Evolutionary conservation across 2,329 filamentous ascomycete species (phyloP).

Genomic region (Calonectria hongkongensis): DNA sequence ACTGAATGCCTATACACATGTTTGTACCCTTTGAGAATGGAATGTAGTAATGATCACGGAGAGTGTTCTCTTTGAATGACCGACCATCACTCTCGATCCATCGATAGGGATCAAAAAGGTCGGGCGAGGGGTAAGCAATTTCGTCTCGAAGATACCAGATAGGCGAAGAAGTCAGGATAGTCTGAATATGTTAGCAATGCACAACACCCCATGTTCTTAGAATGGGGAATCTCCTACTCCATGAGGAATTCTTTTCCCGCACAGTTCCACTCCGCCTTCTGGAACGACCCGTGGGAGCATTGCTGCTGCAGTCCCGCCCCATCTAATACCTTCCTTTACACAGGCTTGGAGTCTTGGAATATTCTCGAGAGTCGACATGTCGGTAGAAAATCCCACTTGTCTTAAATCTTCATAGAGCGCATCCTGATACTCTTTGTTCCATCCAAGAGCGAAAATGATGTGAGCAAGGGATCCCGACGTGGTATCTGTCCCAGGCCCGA

Average conservation of each 20-base stretch:
- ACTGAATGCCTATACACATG: conserved; percentile 55
- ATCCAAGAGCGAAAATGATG: conserved; percentile 55
- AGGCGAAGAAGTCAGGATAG: conserved; percentile 54
- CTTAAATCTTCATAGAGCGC: conserved; percentile 50
- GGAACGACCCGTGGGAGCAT: conserved; percentile 55
- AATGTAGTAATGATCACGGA: conserved; percentile 55
- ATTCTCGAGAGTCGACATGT: conserved; percentile 51
- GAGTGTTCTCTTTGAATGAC: conserved; percentile 36
- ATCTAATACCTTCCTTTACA: conserved; percentile 55
- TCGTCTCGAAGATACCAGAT: conserved; percentile 57
- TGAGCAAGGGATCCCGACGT: conserved; percentile 57
- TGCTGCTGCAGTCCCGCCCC: conserved; percentile 53
- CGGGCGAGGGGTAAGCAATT: conserved; percentile 51
- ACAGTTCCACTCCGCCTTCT: conserved; percentile 47
- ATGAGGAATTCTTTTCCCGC: conserved; percentile 49
- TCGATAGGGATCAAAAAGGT: conserved; percentile 52
- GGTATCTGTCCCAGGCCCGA: conserved; percentile 58
- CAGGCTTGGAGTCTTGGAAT: conserved; percentile 50
- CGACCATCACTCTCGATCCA: conserved; percentile 46
- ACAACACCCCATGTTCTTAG: no score
- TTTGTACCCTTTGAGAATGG: conserved; percentile 56
- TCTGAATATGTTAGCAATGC: conserved; percentile 36
- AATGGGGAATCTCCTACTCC: conserved; percentile 41
- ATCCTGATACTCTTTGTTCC: conserved; percentile 52
- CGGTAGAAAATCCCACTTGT: conserved; percentile 45